Conservation (phyloP, 2,329 filamentous ascomycete species). For the Laburnicola sp. region DNA sequence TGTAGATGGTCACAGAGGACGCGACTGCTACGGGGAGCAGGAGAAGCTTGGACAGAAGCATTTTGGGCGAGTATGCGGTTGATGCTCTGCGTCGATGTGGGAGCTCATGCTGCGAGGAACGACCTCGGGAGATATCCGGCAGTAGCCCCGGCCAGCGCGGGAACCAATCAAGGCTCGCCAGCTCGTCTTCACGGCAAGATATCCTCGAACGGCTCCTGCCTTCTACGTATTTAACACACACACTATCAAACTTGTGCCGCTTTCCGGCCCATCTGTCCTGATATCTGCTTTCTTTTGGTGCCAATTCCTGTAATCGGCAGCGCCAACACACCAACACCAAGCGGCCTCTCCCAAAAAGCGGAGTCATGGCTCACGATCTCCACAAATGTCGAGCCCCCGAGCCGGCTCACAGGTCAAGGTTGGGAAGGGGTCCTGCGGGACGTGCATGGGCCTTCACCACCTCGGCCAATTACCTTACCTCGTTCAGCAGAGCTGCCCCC, state of each 20-base stretch:
- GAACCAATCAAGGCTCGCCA: too few relatives aligned
- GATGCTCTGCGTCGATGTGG: not conserved
- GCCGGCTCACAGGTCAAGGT: not conserved
- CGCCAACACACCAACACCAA: slow-evolving; percentile 22
- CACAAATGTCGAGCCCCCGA: slow-evolving; percentile 18
- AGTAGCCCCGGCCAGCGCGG: too few relatives aligned
- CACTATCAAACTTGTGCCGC: not conserved
- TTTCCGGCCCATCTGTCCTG: not conserved
- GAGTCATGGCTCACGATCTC: slow-evolving; percentile 37
- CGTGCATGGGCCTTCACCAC: slow-evolving; percentile 13
- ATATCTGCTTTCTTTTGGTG: slow-evolving; percentile 21
- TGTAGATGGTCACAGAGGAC: slow-evolving; percentile 43
- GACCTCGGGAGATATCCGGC: too few relatives aligned
- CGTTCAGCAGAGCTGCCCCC: slow-evolving; percentile 24
- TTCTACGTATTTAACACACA: too few relatives aligned
- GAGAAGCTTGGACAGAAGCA: slow-evolving; percentile 43
- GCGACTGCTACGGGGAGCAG: slow-evolving; percentile 45
- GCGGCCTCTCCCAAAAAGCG: slow-evolving; percentile 34
- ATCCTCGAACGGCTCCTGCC: too few relatives aligned
- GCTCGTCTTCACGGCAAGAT: too few relatives aligned
- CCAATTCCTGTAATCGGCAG: slow-evolving; percentile 15
- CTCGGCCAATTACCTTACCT: slow-evolving; percentile 2
- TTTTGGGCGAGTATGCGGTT: slow-evolving; percentile 24
- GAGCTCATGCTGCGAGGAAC: too few relatives aligned
- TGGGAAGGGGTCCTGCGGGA: not conserved